phyloP scores from a whole-genome alignment of 2,329 filamentous ascomycete genomes.

The Ophiostoma quercus region DNA sequence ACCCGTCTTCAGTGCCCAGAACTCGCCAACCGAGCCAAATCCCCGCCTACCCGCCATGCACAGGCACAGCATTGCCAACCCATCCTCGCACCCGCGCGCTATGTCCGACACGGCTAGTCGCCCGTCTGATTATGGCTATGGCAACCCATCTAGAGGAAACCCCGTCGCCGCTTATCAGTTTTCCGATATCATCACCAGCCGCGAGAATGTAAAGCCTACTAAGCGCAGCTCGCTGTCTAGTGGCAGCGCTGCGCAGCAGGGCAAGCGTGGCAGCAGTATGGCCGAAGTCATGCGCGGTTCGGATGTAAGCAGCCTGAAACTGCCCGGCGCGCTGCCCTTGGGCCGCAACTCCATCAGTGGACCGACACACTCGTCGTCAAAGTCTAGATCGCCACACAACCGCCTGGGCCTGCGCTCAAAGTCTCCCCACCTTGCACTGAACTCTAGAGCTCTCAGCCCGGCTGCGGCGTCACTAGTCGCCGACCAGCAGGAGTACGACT shows the following conservation, averaged over 20 bases:
- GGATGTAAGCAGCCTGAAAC: constrained; percentile 46
- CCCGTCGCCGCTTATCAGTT: constrained; percentile 57
- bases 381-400: constrained; percentile 52
- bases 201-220: constrained; percentile 43
- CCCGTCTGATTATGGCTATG: constrained; percentile 32
- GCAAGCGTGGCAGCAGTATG: constrained; percentile 36
- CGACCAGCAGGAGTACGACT: constrained; percentile 59
- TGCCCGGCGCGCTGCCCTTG: constrained; percentile 38
- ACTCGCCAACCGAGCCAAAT: constrained; percentile 42
- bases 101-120: constrained; percentile 49
- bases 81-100: constrained; percentile 43
- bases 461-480: constrained; percentile 45
- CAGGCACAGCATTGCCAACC: constrained; percentile 5
- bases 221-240: constrained; percentile 37
- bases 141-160: constrained; percentile 32
- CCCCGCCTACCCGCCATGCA: constrained; percentile 31
- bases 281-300: constrained; percentile 50
- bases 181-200: constrained; percentile 51
- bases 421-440: constrained; percentile 38
- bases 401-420: constrained; percentile 47
- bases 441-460: constrained; percentile 38
- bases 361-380: constrained; percentile 27
- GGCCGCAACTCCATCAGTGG: constrained; percentile 40
- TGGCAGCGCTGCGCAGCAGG: constrained; percentile 31
- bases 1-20: constrained; percentile 41